These are phyloP conservation scores for Hygrophorus russula DNA, from an alignment of 768 basidiomycete species.

Conservation along the genomic window DNA sequence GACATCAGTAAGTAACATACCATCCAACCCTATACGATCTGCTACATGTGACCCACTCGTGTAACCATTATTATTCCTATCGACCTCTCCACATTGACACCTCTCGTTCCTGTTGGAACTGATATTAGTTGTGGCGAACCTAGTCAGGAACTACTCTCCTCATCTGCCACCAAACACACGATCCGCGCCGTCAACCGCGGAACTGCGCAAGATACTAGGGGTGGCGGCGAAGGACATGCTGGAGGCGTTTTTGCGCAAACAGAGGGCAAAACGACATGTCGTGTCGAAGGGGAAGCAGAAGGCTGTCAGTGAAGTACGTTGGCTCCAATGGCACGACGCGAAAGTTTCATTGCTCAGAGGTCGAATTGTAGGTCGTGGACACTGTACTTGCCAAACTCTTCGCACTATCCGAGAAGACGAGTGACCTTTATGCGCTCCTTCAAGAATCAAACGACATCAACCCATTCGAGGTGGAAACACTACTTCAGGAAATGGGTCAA, in stretches of 20 bases:
- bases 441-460: conserved; percentile 42
- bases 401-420: conserved; percentile 45
- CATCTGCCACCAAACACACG: conserved; percentile 64
- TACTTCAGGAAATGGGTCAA: conserved; percentile 37
- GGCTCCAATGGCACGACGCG: not conserved
- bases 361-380: conserved; percentile 51
- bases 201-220: conserved; percentile 52
- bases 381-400: conserved; percentile 72
- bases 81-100: conserved; percentile 12
- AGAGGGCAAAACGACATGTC: conserved; percentile 33
- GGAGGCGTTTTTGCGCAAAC: conserved; percentile 52
- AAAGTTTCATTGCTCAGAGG: not conserved
- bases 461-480: conserved; percentile 50
- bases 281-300: conserved; percentile 15
- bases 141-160: conserved; percentile 90
- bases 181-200: conserved; percentile 57
- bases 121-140: conserved; percentile 74
- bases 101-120: conserved; percentile 47
- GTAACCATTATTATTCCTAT: conserved; percentile 14
- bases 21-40: conserved; percentile 13
- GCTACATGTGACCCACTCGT: conserved; percentile 16
- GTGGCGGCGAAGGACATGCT: conserved; percentile 71
- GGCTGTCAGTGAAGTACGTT: conserved; percentile 9
- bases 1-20: conserved; percentile 67
- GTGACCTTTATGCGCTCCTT: conserved; percentile 51